Evolutionary conservation across 805 yeast genomes (phyloP), one percentile per base, ranked within the genome.

Genomic region (Candida ortonii): DNA sequence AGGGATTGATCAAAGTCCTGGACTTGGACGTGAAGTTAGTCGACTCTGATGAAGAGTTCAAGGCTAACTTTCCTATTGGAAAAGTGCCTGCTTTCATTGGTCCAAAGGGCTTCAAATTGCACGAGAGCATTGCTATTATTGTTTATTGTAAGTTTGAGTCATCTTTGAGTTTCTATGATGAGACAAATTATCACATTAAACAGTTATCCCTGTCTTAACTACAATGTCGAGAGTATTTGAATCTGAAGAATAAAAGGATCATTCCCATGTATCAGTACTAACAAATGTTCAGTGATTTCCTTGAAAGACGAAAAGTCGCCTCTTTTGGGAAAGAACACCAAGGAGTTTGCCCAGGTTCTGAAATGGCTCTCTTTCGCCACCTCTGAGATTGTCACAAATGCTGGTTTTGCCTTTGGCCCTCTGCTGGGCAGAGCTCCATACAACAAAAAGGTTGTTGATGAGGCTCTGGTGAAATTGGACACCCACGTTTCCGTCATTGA

Each of bases 201-300:
- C 86, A 80, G 86, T 80, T 80, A 80, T 80, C 86, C 86, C 86
- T 80, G 86, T 80, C 86, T 80, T 79, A 80, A 80, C 61, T 46
- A 77, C 59, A 57, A 73, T 80, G 85, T 79, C 85, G 85, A 80
- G 81, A 69, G 62, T 34, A 63, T 45, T 62, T 47, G 41, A 68
- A 47, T 71, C 82, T 76, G 82, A 77, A 60, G 57, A 22, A 32
- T 15, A 15, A 20, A 16, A 15, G 23, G 9, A 24, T 15, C 15
- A n/a, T 15, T 18, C 14, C 23, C 16, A 22, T 22, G 19, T 17
- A 19, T 15, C 18, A 24, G 28, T 41, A 34, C 45, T 38, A 53
- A 53, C 57, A 39, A 26, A 25, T 17, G 11, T 30, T 19, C 50
- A 74, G 78, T 74, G 52, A 56, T 66, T 39, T 64, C 70, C 41